phyloP scores from a whole-genome alignment of 192 early-diverging fungal species.

The Chytriomyces sp. region DNA sequence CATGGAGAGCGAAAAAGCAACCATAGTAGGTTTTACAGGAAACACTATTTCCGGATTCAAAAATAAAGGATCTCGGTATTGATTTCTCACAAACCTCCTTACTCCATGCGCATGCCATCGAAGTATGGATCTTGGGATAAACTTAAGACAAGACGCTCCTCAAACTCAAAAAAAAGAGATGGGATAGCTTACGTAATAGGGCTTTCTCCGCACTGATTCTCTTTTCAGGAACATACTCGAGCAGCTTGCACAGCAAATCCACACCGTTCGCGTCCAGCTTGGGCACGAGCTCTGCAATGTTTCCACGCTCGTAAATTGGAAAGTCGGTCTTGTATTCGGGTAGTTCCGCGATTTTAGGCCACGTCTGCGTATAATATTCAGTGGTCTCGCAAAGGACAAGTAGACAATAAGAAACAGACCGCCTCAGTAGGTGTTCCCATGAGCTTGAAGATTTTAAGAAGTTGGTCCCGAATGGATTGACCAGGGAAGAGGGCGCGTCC shows the following conservation, averaged over 20 bases:
- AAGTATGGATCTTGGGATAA: conserved; percentile 16
- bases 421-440: conserved; percentile 77
- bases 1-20: too few relatives aligned
- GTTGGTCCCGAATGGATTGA: conserved; percentile 82
- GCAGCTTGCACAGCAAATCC: conserved; percentile 75
- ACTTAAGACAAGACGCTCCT: neutral
- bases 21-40: too few relatives aligned
- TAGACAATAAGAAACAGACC: conserved; percentile 16
- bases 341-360: conserved; percentile 84
- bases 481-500: conserved; percentile 93
- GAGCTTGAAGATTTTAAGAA: conserved; percentile 88
- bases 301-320: conserved; percentile 69
- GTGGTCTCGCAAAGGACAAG: neutral
- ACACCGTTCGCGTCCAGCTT: conserved; percentile 85
- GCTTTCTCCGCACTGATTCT: conserved; percentile 80
- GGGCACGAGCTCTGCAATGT: conserved; percentile 74
- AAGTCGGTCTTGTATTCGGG: conserved; percentile 89
- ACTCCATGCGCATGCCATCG: conserved; percentile 21
- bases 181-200: conserved; percentile 52
- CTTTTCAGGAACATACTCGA: conserved; percentile 79
- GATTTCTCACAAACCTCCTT: too few relatives aligned
- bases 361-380: conserved; percentile 49
- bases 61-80: too few relatives aligned
- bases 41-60: too few relatives aligned
- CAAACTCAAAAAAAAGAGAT: neutral